A percentile compares a stretch with the other conserved stretches of the same genome.
Evolutionary conservation across 2,329 filamentous ascomycete species (phyloP).

Genomic region (Talaromyces verruculosus): DNA sequence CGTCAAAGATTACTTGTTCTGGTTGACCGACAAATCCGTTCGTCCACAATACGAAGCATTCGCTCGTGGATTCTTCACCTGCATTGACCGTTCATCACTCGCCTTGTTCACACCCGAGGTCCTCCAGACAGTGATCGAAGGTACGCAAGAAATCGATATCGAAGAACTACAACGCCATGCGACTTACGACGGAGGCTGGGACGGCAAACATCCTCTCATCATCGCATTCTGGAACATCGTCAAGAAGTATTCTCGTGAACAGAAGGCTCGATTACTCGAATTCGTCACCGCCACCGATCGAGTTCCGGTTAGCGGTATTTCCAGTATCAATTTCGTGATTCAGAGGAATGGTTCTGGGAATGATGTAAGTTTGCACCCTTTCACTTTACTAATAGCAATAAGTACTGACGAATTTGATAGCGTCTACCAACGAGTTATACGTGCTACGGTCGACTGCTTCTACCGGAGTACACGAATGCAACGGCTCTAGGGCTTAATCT

Average conservation of each 20-base stretch:
- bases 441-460: constrained; percentile 82
- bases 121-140: constrained; percentile 79
- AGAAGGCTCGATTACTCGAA: constrained; percentile 76
- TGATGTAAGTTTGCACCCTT: constrained; percentile 36
- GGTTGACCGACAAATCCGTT: constrained; percentile 77
- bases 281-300: constrained; percentile 94
- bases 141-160: constrained; percentile 76
- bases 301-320: constrained; percentile 81
- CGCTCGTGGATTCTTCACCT: constrained; percentile 73
- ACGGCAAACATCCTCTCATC: constrained; percentile 66
- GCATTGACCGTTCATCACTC: constrained; percentile 69
- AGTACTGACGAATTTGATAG: constrained; percentile 27
- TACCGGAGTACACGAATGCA: constrained; percentile 76
- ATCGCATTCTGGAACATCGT: constrained; percentile 83
- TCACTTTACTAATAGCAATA: constrained; percentile 9
- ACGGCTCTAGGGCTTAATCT: constrained; percentile 73
- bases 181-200: constrained; percentile 78
- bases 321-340: constrained; percentile 78
- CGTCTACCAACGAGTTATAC: constrained; percentile 82
- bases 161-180: constrained; percentile 67
- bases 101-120: constrained; percentile 68
- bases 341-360: constrained; percentile 71
- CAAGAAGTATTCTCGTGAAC: constrained; percentile 59
- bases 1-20: constrained; percentile 79
- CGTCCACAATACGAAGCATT: constrained; percentile 78